phyloP scores from a whole-genome alignment of 441 rosid genomes.

The Biscutella laevigata region DNA sequence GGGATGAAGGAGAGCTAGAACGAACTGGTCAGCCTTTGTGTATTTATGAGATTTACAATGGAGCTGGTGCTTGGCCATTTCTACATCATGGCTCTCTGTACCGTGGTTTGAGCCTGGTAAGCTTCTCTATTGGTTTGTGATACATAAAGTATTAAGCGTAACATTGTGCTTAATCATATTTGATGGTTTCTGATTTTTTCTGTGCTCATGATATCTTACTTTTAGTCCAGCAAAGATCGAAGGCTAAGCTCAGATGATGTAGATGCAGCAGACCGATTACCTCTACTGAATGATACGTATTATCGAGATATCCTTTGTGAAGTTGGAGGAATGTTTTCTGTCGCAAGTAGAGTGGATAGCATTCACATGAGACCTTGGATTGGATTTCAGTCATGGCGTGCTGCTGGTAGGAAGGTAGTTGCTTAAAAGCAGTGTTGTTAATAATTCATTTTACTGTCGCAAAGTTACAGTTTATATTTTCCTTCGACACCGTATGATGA shows the following conservation, averaged over 20 bases:
- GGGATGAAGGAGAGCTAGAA: constrained; percentile 98
- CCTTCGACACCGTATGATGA: constrained; percentile 12
- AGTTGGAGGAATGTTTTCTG: constrained; percentile 92
- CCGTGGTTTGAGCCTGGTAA: constrained; percentile 94
- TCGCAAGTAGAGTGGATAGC: constrained; percentile 83
- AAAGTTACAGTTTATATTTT: background rate
- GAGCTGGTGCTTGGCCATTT: constrained; percentile 97
- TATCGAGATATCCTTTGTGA: constrained; percentile 75
- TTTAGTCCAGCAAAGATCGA: constrained; percentile 55
- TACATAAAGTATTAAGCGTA: background rate
- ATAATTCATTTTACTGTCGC: background rate
- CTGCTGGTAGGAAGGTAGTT: constrained; percentile 95
- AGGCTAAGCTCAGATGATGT: constrained; percentile 96
- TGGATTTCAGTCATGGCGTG: constrained; percentile 97
- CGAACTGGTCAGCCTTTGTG: constrained; percentile 92
- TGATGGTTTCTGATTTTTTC: constrained; percentile 16
- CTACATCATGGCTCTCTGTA: constrained; percentile 95
- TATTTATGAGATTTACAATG: constrained; percentile 84
- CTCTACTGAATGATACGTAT: constrained; percentile 55
- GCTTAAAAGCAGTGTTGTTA: constrained; percentile 12
- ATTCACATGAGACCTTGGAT: constrained; percentile 98
- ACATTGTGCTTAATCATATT: background rate
- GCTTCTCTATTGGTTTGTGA: constrained; percentile 27
- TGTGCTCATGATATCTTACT: too few species aligned
- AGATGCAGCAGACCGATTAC: constrained; percentile 79